Evolutionary conservation across 192 early-diverging fungal genomes (phyloP).

Genomic region (Pilaira anomala): DNA sequence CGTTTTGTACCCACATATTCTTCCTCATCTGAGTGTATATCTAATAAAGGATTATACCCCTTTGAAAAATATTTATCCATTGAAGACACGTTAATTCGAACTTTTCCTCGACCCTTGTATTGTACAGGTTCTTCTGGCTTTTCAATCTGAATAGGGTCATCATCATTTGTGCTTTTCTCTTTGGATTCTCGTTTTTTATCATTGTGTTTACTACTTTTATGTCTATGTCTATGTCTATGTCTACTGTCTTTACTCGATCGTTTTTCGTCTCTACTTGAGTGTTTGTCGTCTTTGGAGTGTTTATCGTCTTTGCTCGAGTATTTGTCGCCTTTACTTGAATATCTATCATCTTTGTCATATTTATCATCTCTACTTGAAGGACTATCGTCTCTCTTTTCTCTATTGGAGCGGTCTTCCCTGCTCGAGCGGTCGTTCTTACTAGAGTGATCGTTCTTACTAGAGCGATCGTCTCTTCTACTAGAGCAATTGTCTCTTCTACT

Average conservation of each 20-base stretch:
- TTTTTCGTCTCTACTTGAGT: not conserved
- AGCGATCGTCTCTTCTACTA: not conserved
- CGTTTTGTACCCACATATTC: constrained; percentile 8
- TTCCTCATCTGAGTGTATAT: constrained; percentile 32
- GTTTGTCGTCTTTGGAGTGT: not conserved
- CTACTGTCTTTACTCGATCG: not conserved
- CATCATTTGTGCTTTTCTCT: not conserved
- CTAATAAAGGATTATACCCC: constrained; percentile 46
- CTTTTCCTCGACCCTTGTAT: constrained; percentile 38
- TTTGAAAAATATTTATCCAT: constrained; percentile 60
- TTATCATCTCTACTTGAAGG: not conserved
- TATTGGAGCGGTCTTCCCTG: not conserved
- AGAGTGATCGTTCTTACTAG: not conserved
- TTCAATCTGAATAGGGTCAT: not conserved
- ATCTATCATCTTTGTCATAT: not conserved
- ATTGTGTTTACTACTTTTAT: not conserved
- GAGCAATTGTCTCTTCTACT: constrained; percentile 2
- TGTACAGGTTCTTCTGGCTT: not conserved
- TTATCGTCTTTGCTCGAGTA: not conserved
- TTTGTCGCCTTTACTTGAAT: constrained; percentile 3
- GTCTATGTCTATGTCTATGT: constrained; percentile 21
- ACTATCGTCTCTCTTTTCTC: not conserved
- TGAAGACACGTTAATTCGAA: constrained; percentile 37
- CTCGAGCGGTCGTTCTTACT: not conserved
- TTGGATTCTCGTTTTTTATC: not conserved